Base-by-base conservation (phyloP, 768 basidiomycete species). In the Tylopilus cervinicoccineus region DNA sequence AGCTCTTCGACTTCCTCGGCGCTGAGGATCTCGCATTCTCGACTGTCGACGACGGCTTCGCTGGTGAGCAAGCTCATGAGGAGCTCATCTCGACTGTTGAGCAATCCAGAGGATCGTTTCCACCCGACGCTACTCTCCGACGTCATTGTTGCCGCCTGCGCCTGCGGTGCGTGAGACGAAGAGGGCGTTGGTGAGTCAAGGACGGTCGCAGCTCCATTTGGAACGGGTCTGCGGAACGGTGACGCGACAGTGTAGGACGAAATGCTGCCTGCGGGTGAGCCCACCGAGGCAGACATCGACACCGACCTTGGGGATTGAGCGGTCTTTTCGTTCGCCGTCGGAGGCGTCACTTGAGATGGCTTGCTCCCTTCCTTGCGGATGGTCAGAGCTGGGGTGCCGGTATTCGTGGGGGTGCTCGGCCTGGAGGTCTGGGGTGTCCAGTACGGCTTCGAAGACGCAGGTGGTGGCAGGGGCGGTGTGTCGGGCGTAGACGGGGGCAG, bases 1-100 rank as follows among this genome's bases (percentile, higher is more conserved):
- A 84, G 71, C 27, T 79, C 78, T 48, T 87, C 84, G 14, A 86
- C 79, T 56, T 85, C 80, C 39, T 88, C 85, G 52, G 83, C 77
- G 45, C 76, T 79, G 37, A 94, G 73, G 19, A 96, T 84, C 45
- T 85, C 81, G 61, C 80, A 89, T 38, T 81, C 81, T 26, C 87
- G 82, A 59, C 89, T 89, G 59, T 97, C 93, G n/a, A 97, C 84
- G 34, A 90, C 81, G 5, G 95, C 95, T 68, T 97, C 93, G 46
- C 93, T 93, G 34, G 93, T 88, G 54, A 98, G 72, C 33, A 99
- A 76, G 63, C 88, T 88, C 63, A 96, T 78, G 54, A 97, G 76
- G 38, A 98, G 77, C 53, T 93, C 89, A 58, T 96, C 93, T 38
- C 84, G 77, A 14, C 79, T 80, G 53, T 80, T 83, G 46, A 78